Conservation (phyloP, 2,329 filamentous ascomycete species). For the Beauveria medogensis region DNA sequence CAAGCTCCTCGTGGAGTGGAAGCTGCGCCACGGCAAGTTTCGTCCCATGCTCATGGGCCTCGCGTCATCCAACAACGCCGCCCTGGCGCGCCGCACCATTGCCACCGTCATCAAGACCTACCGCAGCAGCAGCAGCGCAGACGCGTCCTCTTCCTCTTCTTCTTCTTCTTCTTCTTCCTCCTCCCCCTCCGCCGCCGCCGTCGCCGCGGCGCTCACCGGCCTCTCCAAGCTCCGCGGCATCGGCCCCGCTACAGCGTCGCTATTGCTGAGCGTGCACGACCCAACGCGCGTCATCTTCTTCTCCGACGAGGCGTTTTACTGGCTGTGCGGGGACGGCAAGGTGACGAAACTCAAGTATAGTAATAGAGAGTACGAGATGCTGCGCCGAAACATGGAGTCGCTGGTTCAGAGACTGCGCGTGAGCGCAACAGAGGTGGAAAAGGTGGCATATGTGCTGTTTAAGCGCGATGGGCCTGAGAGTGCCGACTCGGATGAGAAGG, state of each 20-base stretch:
- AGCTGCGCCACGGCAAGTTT: slow-evolving; percentile 60
- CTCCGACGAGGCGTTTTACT: slow-evolving; percentile 70
- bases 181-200: slow-evolving; percentile 18
- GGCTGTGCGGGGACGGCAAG: slow-evolving; percentile 50
- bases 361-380: slow-evolving; percentile 55
- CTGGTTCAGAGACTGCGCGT: slow-evolving; percentile 43
- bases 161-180: neutral
- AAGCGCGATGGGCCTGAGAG: slow-evolving; percentile 23
- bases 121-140: slow-evolving; percentile 13
- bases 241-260: slow-evolving; percentile 70
- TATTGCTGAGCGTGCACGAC: slow-evolving; percentile 60
- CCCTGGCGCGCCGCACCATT: slow-evolving; percentile 39
- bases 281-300: slow-evolving; percentile 61
- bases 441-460: slow-evolving; percentile 62
- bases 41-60: slow-evolving; percentile 53
- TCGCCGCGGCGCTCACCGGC: slow-evolving; percentile 40
- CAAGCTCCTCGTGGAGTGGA: slow-evolving; percentile 59
- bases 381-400: slow-evolving; percentile 36
- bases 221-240: slow-evolving; percentile 62
- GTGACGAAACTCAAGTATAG: slow-evolving; percentile 52
- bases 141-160: slow-evolving; percentile 12
- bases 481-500: neutral
- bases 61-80: slow-evolving; percentile 51
- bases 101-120: slow-evolving; percentile 43
- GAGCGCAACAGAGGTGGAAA: slow-evolving; percentile 56